A percentile compares a stretch with the other conserved stretches of the same genome.
These are phyloP conservation scores for Candida montana DNA, from an alignment of 805 yeast species.

Conservation along the genomic window DNA sequence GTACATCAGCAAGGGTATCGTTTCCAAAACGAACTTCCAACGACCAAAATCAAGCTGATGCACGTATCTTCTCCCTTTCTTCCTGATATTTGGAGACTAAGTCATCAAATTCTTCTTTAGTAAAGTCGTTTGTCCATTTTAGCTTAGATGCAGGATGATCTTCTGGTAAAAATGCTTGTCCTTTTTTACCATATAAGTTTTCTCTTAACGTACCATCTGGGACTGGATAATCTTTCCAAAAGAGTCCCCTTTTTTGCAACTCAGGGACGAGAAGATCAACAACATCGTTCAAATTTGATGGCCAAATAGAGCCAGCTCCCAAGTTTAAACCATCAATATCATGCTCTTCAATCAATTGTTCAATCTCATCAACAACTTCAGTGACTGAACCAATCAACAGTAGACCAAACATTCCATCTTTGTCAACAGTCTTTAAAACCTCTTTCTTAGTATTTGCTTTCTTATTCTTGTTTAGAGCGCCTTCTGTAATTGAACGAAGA, in stretches of 20 bases:
- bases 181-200: conserved; percentile 18
- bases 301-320: conserved; percentile 28
- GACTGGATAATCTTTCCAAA: conserved; percentile 31
- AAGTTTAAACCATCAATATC: conserved; percentile 40
- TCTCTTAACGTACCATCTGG: conserved; percentile 33
- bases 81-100: too few relatives aligned
- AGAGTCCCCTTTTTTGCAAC: conserved; percentile 29
- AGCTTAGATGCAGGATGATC: conserved; percentile 14
- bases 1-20: too few relatives aligned
- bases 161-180: conserved; percentile 12
- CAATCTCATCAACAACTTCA: conserved; percentile 35
- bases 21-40: too few relatives aligned
- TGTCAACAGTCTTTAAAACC: not conserved
- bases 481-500: conserved; percentile 26
- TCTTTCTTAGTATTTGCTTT: conserved; percentile 17
- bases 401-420: conserved; percentile 13
- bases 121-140: conserved; percentile 22
- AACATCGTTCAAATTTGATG: conserved; percentile 34
- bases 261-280: conserved; percentile 34
- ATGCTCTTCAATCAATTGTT: conserved; percentile 32
- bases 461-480: conserved; percentile 24
- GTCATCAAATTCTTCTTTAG: conserved; percentile 24
- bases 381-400: conserved; percentile 29
- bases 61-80: too few relatives aligned
- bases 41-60: too few relatives aligned